A percentile compares a stretch with the other conserved stretches of the same genome.
These are phyloP conservation scores for Phaeosphaeria sp. DNA, from an alignment of 2,329 filamentous ascomycete genomes.

Conservation along the genomic window DNA sequence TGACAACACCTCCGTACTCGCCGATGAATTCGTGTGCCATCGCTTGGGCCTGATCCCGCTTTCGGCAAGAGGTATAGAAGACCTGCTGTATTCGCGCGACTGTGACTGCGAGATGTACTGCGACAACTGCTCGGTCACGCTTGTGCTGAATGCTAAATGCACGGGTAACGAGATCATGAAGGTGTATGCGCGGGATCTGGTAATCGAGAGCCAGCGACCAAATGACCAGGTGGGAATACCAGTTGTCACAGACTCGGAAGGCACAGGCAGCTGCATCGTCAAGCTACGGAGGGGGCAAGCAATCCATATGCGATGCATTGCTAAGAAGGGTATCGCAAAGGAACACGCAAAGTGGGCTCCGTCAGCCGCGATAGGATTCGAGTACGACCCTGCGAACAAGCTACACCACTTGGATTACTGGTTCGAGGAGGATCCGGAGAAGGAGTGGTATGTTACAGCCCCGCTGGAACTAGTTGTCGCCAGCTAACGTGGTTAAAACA, in stretches of 20 bases:
- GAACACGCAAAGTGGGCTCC: conserved; percentile 99
- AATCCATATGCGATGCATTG: conserved; percentile 87
- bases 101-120: conserved; percentile 97
- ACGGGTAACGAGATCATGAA: conserved; percentile 88
- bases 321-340: conserved; percentile 98
- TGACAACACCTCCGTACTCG: conserved; percentile 91
- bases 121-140: conserved; percentile 85
- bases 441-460: conserved; percentile 75
- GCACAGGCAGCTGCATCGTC: conserved; percentile 82
- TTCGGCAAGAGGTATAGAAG: conserved; percentile 80
- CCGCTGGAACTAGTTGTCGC: background rate
- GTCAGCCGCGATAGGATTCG: conserved; percentile 89
- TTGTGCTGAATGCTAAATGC: conserved; percentile 85
- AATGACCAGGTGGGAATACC: conserved; percentile 81
- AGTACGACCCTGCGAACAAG: conserved; percentile 98
- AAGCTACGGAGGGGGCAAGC: conserved; percentile 92
- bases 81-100: conserved; percentile 86
- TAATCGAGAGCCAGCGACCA: conserved; percentile 72
- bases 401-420: conserved; percentile 90
- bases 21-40: conserved; percentile 95
- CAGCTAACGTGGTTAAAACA: conserved; percentile 44
- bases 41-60: conserved; percentile 90
- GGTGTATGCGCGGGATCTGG: conserved; percentile 89
- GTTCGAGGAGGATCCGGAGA: conserved; percentile 85
- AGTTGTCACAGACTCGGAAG: conserved; percentile 82